phyloP scores from a whole-genome alignment of 2,329 filamentous ascomycete species.

The Fusarium chlamydosporum region DNA sequence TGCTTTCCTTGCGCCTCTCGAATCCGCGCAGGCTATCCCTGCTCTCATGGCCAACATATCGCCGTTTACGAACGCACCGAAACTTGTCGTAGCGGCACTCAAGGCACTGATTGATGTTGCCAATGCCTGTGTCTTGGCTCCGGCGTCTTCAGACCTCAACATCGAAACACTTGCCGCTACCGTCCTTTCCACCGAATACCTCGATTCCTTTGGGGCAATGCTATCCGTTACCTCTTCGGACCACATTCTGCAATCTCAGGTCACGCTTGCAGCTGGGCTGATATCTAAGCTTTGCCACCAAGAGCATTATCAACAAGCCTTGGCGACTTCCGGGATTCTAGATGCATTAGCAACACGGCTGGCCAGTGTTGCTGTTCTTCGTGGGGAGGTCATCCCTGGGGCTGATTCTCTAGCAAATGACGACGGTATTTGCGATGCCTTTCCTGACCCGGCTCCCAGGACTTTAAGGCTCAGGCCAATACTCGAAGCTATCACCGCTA shows the following conservation, averaged over 20 bases:
- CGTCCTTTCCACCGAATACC: constrained; percentile 73
- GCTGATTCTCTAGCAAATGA: constrained; percentile 69
- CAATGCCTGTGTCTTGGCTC: constrained; percentile 72
- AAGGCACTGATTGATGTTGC: constrained; percentile 80
- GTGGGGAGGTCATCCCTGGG: constrained; percentile 77
- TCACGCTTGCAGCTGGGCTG: constrained; percentile 70
- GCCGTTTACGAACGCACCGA: constrained; percentile 72
- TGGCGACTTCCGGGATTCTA: constrained; percentile 80
- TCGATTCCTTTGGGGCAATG: constrained; percentile 75
- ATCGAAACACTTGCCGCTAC: constrained; percentile 69
- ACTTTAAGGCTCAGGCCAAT: constrained; percentile 75
- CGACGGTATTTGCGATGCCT: constrained; percentile 68
- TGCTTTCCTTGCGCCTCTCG: constrained; percentile 80
- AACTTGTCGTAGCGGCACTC: constrained; percentile 80
- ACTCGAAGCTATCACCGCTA: constrained; percentile 80
- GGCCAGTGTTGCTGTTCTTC: constrained; percentile 76
- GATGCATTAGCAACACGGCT: constrained; percentile 83
- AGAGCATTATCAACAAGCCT: constrained; percentile 76
- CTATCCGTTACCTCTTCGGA: constrained; percentile 70
- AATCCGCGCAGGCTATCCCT: constrained; percentile 76
- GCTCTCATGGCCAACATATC: constrained; percentile 80
- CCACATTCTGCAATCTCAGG: constrained; percentile 71
- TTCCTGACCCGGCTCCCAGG: constrained; percentile 73
- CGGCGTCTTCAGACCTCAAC: constrained; percentile 64
- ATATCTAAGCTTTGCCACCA: constrained; percentile 74